phyloP scores from a whole-genome alignment of 225 moss, liverwort and hornwort species.

The Straminergon stramineum region DNA sequence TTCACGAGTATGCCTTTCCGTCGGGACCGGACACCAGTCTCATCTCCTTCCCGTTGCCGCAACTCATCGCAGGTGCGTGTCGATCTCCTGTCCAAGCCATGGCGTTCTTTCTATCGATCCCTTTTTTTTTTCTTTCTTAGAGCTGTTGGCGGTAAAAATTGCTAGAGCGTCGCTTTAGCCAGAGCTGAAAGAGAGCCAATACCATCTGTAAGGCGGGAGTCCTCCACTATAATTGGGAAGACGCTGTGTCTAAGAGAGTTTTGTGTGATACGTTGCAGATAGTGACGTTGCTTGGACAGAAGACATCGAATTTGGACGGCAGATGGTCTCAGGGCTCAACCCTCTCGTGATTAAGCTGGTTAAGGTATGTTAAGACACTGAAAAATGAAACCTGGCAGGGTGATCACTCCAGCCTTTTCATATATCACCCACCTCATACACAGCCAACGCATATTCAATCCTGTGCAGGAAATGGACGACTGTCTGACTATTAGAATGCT shows the following conservation, averaged over 20 bases:
- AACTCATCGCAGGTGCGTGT: constrained; percentile 20
- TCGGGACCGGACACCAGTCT: constrained; percentile 25
- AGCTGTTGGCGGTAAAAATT: not conserved
- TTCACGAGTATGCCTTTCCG: constrained; percentile 40
- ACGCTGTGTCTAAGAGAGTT: not conserved
- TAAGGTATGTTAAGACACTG: not conserved
- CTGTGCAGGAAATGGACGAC: not conserved
- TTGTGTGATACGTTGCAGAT: constrained; percentile 14
- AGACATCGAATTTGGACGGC: constrained; percentile 65
- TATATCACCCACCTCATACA: not conserved
- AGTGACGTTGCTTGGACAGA: constrained; percentile 46
- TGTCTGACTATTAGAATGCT: too few relatives aligned
- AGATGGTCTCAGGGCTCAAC: constrained; percentile 65
- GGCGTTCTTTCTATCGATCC: too few relatives aligned
- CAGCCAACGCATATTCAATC: not conserved
- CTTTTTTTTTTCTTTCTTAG: not conserved
- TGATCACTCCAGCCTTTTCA: not conserved
- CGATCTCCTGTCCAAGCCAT: not conserved
- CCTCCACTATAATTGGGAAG: not conserved
- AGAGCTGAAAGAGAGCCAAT: not conserved
- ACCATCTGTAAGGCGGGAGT: not conserved
- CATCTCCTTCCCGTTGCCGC: constrained; percentile 37
- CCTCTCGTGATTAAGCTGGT: constrained; percentile 49
- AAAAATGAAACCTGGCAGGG: not conserved
- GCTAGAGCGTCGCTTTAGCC: not conserved